phyloP scores from a whole-genome alignment of 1,139 yeast genomes.

The Kodamaea sp. region DNA sequence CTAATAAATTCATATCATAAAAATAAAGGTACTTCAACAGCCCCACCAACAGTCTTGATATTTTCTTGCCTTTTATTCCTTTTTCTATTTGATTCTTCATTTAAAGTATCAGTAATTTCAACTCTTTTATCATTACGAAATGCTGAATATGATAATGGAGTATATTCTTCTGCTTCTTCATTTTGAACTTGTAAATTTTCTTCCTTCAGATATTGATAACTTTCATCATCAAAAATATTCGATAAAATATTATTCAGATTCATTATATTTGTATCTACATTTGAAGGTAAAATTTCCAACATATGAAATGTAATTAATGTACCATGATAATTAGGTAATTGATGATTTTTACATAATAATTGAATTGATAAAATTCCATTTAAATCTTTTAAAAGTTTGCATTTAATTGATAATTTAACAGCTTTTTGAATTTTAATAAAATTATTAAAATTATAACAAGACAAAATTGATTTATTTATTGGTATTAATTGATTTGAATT shows the following conservation, averaged over 20 bases:
- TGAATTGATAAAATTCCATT: slow-evolving; percentile 52
- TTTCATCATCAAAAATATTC: slow-evolving; percentile 25
- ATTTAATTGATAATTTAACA: slow-evolving; percentile 54
- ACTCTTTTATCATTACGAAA: slow-evolving; percentile 10
- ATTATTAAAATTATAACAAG: slow-evolving; percentile 50
- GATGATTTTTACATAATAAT: slow-evolving; percentile 35
- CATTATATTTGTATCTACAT: slow-evolving; percentile 16
- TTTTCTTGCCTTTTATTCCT: slow-evolving; percentile 10
- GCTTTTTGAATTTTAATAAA: slow-evolving; percentile 54
- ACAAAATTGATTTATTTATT: slow-evolving; percentile 22
- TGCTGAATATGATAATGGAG: slow-evolving; percentile 19
- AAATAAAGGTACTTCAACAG: slow-evolving; percentile 40
- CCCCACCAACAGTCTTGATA: slow-evolving; percentile 34
- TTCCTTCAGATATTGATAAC: slow-evolving; percentile 22
- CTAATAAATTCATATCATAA: slow-evolving; percentile 16
- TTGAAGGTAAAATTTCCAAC: slow-evolving; percentile 38
- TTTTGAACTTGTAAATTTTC: slow-evolving; percentile 1
- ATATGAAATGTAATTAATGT: slow-evolving; percentile 61
- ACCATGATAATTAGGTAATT: slow-evolving; percentile 46
- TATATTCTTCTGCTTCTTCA: slow-evolving; percentile 7
- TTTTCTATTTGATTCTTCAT: slow-evolving; percentile 9
- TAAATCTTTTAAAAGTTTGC: slow-evolving; percentile 56
- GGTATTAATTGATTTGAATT: slow-evolving; percentile 16
- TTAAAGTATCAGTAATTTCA: slow-evolving; percentile 11
- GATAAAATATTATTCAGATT: slow-evolving; percentile 6